Conservation (phyloP, 352 stramenopile genomes). For the Saprolegnia diclina region DNA sequence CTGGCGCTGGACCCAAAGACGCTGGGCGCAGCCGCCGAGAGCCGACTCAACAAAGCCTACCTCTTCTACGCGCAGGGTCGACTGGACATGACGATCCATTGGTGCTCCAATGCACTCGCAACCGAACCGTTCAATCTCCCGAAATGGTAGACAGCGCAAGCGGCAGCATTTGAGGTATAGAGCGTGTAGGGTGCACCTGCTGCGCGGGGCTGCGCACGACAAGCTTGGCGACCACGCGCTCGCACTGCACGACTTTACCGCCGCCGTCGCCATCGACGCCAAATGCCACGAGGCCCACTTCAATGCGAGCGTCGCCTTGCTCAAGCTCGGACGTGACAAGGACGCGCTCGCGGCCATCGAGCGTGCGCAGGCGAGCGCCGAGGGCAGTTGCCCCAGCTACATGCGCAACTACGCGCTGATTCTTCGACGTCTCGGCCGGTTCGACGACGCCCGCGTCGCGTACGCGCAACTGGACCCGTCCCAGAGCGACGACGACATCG, state of each 20-base stretch:
- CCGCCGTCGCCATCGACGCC: constrained; percentile 2
- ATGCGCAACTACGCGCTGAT: constrained; percentile 25
- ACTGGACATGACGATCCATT: constrained; percentile 10
- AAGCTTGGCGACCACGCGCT: background rate
- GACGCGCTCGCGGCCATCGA: constrained; percentile 1
- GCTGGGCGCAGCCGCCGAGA: background rate
- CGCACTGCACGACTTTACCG: constrained; percentile 10
- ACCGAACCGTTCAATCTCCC: constrained; percentile 17
- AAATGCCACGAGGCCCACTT: constrained; percentile 19
- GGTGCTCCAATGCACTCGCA: constrained; percentile 14
- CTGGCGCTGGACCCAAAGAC: constrained; percentile 9
- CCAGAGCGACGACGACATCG: background rate
- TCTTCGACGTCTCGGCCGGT: constrained; percentile 19
- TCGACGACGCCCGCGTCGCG: constrained; percentile 20
- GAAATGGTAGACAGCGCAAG: constrained; percentile 8
- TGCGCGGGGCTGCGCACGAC: constrained; percentile 16
- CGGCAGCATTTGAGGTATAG: background rate
- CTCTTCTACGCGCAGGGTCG: background rate
- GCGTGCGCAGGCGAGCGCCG: background rate
- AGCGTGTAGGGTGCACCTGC: background rate
- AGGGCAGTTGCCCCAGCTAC: background rate
- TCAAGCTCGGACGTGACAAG: constrained; percentile 21
- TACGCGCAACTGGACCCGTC: constrained; percentile 11
- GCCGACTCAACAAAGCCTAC: constrained; percentile 14
- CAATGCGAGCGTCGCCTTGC: constrained; percentile 21